Base-by-base conservation (phyloP, 1,139 yeast genomes). In the Debaryomyces robertsiae region DNA sequence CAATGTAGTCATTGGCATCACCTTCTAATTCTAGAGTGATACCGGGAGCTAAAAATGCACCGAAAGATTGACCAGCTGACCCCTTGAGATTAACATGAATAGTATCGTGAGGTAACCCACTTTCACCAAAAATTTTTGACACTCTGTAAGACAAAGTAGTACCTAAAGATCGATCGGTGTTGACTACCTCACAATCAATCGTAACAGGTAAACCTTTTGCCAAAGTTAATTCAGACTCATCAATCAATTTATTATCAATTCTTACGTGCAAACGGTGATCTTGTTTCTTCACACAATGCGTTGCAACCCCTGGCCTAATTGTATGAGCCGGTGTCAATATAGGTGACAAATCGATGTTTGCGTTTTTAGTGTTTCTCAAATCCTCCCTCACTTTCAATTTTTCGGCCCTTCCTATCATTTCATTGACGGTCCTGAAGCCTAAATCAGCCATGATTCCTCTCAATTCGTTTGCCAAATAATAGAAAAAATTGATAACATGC, bases 341-440 rank as follows among this genome's bases (percentile, higher is more conserved):
- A 51, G 98, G 97, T 36, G 94, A 79, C 61, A 93, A 74, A 60
- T 93, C 98, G 55, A 93, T 79, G 71, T 88, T 88, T 44, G 91
- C 89, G 50, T 93, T 90, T 80, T 93, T 93, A 49, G 94, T 83
- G 61, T 82, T 87, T 58, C 94, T 81, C 58, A 83, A 73, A 58
- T 89, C 94, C 49, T 88, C 95, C 57, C 96, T 77, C 42, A 90
- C 95, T 57, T 69, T 75, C 60, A 93, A 79, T 66, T 82, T 87
- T 70, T 93, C 98, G 36, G 98, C 87, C 61, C 86, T 89, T 57
- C 98, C 98, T 55, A 93, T 91, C 98, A 93, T 93, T 71, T 93
- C 98, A 61, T 89, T 91, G 61, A 93, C 81, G 41, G 96, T 89
- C 63, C 98, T 81, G 81, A 84, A 93, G 46, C 98, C 98, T 50